phyloP scores from a whole-genome alignment of 768 basidiomycete genomes.

The Boletus insuetus region DNA sequence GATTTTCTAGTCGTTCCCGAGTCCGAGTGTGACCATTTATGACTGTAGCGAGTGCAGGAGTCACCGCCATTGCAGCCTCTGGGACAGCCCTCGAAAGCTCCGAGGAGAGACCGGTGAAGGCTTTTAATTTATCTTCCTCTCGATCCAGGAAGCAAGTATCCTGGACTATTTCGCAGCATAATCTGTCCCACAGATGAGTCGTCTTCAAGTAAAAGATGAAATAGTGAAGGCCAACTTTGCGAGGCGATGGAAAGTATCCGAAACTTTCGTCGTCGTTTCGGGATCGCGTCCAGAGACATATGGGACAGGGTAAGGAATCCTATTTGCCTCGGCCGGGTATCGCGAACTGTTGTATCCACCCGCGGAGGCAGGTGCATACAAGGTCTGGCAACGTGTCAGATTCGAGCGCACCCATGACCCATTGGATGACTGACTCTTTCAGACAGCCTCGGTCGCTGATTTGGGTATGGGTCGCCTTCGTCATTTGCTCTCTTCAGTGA shows the following conservation, averaged over 20 bases:
- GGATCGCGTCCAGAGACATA: neutral
- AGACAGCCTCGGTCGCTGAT: constrained; percentile 27
- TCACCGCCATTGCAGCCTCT: constrained; percentile 40
- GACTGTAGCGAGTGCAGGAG: constrained; percentile 46
- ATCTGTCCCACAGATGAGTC: constrained; percentile 30
- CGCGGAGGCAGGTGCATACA: constrained; percentile 6
- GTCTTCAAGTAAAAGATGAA: neutral
- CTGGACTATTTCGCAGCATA: constrained; percentile 45
- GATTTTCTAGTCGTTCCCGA: constrained; percentile 41
- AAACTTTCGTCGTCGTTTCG: constrained; percentile 10
- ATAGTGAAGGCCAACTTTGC: constrained; percentile 29
- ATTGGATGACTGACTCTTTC: constrained; percentile 26
- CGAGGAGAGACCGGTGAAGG: constrained; percentile 48
- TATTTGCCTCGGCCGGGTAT: constrained; percentile 7
- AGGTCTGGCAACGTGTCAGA: constrained; percentile 17
- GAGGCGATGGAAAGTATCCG: constrained; percentile 39
- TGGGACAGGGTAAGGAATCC: neutral
- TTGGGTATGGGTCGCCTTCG: constrained; percentile 22
- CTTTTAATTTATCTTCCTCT: constrained; percentile 47
- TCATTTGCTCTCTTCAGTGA: constrained; percentile 28
- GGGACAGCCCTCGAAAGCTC: constrained; percentile 45
- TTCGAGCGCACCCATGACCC: neutral
- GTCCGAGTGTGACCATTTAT: constrained; percentile 41
- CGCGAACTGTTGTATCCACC: constrained; percentile 4
- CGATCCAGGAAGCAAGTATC: constrained; percentile 40